Base-by-base conservation (phyloP, 2,329 filamentous ascomycete species). In the Uncinocarpus reesii region DNA sequence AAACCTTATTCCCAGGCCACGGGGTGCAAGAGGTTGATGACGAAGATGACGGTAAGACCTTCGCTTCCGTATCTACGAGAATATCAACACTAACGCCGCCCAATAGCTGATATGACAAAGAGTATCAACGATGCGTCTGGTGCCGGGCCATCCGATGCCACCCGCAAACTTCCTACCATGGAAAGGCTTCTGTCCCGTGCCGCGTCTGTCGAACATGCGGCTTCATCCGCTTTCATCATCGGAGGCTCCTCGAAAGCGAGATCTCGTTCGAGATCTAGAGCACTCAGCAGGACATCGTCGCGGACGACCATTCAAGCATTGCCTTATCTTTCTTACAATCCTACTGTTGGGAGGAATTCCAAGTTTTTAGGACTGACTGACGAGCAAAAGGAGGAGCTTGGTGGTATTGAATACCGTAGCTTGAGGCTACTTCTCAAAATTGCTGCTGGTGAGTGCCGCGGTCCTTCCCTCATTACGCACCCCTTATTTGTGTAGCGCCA, bases 381-480 rank as follows among this genome's bases (percentile, higher is more conserved):
- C 0, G 53, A 65, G 15, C 69, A 71, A 37, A 59, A 67, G 4
- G 69, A 74, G 48, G 60, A 63, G n/a, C 60, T 77, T 0, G 73
- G 74, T 1, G 74, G 74, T 0, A 70, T 75, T 29, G 74, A 76
- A 55, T 77, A 77, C 36, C 66, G 71, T 0, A 71, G 67, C 26
- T 57, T 77, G 26, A 73, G 71, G 53, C 53, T 76, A 1, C 56
- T 77, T 10, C 55, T 76, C 13, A 73, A 73, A 52, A 71, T 76
- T 49, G 63, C 68, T 0, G 52, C 62, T 24, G 60, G 69, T 72
- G 55, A 50, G 60, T 34, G 15, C 16, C 11, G 7, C 1, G 11
- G 21, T 6, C 21, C 18, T 21, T 29, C 7, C 26, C 26, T 6
- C 26, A 29, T 29, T 6, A 11, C 26, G 11, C 7, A 29, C 11